Evolutionary conservation across 352 stramenopile genomes (phyloP), one percentile per base, ranked within the genome.

Genomic region (Phytophthora pistaciae): DNA sequence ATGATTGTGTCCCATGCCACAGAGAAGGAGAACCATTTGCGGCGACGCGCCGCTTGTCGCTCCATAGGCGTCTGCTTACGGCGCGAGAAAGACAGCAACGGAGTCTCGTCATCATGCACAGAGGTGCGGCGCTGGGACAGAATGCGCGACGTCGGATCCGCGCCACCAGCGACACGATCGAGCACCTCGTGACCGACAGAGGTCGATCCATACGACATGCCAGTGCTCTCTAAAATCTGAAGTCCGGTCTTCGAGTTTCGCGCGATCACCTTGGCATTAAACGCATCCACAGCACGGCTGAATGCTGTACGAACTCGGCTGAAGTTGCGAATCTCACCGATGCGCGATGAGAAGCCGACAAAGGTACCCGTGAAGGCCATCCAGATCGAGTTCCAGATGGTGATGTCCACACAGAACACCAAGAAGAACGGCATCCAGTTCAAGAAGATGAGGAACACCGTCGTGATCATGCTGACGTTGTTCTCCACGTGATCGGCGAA

Each of bases 1-100:
- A 99, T 98, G 50, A 99, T 97, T 53, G 98, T 96, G 70, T 99
- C 98, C 97, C 97, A 99, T 4, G 97, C 97, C 27, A 98, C 91
- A 20, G 96, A 98, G 70, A 99, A 99, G 46, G 98, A 99, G 1
- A 98, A 94, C 98, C 98, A 99, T 70, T 99, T 99, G 72, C 98
- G 96, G 25, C 98, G 98, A 48, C 97, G 90, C 49, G 98, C 90
- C 77, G 98, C 94, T 76, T 96, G 91, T 18, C 93, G 68, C 65
- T 97, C 90, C 57, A 85, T 75, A 5, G 86, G 75, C 0, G 87
- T 94, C 50, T 95, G 90, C 70, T 95, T 96, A 11, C 90, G 87
- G 11, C 90, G 83, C 36, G 90, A 96, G 60, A 97, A 97, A 64
- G 88, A 96, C 16, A 97, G 62, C 25, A 97, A 50, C 8, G 88